Base-by-base conservation (phyloP, 345 rosid species). In the Capsella bursapastoris region DNA sequence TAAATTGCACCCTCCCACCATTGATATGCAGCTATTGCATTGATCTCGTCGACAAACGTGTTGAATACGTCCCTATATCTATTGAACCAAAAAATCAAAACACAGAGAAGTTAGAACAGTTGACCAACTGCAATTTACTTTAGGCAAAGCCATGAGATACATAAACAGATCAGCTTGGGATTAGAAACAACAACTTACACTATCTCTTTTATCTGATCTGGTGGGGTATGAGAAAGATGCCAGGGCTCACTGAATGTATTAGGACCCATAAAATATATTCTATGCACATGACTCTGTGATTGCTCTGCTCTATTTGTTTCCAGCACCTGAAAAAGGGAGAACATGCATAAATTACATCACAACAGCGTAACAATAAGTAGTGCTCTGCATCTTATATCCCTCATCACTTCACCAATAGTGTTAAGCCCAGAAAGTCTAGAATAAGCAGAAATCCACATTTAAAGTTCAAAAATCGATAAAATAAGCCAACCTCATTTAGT, bases 1-100 rank as follows among this genome's bases (percentile, higher is more conserved):
- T 86, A 81, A 31, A 87, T 77, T 63, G 98, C 89, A 77, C 98
- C 98, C 81, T 94, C 98, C 98, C 98, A 94, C 98, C 98, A 94
- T 64, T 91, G 97, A 82, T 94, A 94, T 64, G 96, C 82, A 74
- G 96, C 92, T 75, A 94, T 78, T 55, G 92, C 85, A 87, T 91
- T 94, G 64, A 94, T 87, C 79, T 94, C 98, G 75, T 91, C 98
- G 64, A 91, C 96, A 80, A 94, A 91, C 41, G 90, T 76, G 81
- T 91, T 89, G 80, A 88, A 94, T 55, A 95, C 90, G 79, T 90
- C 87, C 84, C 90, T 95, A 64, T 89, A 91, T 77, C 98, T 94
- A 85, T 59, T 66, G 71, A 72, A 48, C 28, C 28, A 44, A 44
- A 65, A 0, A 10, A 10, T 25, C 32, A 52, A 27, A 6, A 22